These are phyloP conservation scores for Trametes hirsuta DNA, from an alignment of 1,284 basidiomycete species.

Conservation along the genomic window DNA sequence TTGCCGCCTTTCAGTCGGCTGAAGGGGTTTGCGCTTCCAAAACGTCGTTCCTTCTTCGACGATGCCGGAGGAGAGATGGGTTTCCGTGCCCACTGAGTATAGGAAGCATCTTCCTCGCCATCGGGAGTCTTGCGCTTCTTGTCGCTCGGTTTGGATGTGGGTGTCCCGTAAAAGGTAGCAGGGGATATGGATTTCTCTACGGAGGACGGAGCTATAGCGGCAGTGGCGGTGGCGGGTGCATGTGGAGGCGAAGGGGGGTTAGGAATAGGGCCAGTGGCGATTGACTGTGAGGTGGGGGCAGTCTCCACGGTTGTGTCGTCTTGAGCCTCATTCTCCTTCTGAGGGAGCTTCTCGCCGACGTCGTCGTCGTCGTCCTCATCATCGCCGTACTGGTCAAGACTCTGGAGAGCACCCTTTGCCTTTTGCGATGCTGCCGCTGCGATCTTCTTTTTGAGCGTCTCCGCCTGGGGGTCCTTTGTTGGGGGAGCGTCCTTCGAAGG, in stretches of 20 bases:
- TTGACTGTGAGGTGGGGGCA: slow-evolving; percentile 28
- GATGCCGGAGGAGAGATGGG: slow-evolving; percentile 30
- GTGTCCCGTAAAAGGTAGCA: slow-evolving; percentile 49
- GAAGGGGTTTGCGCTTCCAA: slow-evolving; percentile 39
- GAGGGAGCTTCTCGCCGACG: slow-evolving; percentile 38
- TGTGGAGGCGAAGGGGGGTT: slow-evolving; percentile 21
- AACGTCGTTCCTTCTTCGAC: slow-evolving; percentile 20
- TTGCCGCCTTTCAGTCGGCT: slow-evolving; percentile 38
- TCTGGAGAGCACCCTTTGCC: slow-evolving; percentile 48
- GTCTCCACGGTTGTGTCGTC: background rate
- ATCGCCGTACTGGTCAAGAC: slow-evolving; percentile 57
- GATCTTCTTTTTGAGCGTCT: slow-evolving; percentile 63
- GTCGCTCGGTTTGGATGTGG: slow-evolving; percentile 31
- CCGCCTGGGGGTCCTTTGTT: slow-evolving; percentile 60
- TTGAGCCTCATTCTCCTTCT: slow-evolving; percentile 1
- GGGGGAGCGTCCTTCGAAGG: slow-evolving; percentile 26
- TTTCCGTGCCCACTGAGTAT: slow-evolving; percentile 33
- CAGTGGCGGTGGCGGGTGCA: slow-evolving; percentile 1
- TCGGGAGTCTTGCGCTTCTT: slow-evolving; percentile 48
- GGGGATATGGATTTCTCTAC: slow-evolving; percentile 38
- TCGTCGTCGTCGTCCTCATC: slow-evolving; percentile 56
- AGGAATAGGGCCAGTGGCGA: slow-evolving; percentile 12
- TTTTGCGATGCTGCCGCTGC: slow-evolving; percentile 40
- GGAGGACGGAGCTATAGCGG: slow-evolving; percentile 11
- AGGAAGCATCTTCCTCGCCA: slow-evolving; percentile 32